Percentiles rank a stretch among this genome's conserved stretches.
phyloP scores from a whole-genome alignment of 1,284 basidiomycete species.

The Fomitopsis pinicola region DNA sequence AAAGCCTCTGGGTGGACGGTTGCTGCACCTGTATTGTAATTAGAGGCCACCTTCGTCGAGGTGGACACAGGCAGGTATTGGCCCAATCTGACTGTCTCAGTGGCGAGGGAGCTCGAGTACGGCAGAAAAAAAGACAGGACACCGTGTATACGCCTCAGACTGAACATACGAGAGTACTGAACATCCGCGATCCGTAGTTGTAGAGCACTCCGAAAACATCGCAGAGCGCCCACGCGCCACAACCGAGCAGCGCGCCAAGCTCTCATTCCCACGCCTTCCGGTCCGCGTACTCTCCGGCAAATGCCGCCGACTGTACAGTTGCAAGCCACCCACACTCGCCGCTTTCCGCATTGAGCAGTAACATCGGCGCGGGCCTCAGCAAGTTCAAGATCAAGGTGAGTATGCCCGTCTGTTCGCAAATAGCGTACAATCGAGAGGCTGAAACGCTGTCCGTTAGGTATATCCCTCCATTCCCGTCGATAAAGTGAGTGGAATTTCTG shows the following conservation, averaged over 20 bases:
- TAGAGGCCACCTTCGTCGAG: too few relatives aligned
- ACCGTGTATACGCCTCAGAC: too few relatives aligned
- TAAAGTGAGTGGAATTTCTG: constrained; percentile 5
- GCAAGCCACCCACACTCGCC: constrained; percentile 23
- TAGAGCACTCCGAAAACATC: too few relatives aligned
- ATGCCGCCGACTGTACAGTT: constrained; percentile 25
- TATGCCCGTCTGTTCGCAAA: constrained; percentile 11
- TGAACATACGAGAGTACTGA: too few relatives aligned
- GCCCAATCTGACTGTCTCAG: too few relatives aligned
- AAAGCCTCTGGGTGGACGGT: too few relatives aligned
- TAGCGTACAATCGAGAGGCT: not conserved
- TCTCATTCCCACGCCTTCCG: not conserved
- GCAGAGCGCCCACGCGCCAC: not conserved
- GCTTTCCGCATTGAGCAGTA: constrained; percentile 16
- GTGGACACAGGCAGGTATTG: too few relatives aligned
- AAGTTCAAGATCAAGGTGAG: constrained; percentile 33
- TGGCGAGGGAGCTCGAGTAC: too few relatives aligned
- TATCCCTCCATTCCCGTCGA: constrained; percentile 14
- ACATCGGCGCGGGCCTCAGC: constrained; percentile 30
- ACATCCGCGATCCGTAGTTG: too few relatives aligned
- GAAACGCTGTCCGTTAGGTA: constrained; percentile 5
- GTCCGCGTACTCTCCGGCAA: constrained; percentile 12
- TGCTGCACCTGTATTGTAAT: too few relatives aligned
- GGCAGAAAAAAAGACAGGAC: too few relatives aligned
- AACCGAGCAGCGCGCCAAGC: not conserved